Conservation (phyloP, 2,329 filamentous ascomycete species). For the Conoideocrella luteorostrata region DNA sequence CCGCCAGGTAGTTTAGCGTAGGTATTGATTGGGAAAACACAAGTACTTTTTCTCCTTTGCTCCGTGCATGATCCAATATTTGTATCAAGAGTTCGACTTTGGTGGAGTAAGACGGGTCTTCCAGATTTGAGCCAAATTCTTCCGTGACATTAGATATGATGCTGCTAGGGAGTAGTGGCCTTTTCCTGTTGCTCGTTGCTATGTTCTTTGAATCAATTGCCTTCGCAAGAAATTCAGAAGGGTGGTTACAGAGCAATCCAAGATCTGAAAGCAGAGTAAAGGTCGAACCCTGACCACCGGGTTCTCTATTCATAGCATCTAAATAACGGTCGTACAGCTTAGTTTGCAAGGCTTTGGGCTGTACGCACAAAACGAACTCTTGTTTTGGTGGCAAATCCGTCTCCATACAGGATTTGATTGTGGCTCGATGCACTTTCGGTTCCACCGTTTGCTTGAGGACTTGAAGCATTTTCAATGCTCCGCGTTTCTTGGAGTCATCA, state of each 20-base stretch:
- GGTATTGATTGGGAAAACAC: constrained; percentile 71
- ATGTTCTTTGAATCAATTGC: constrained; percentile 6
- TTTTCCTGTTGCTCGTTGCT: constrained; percentile 7
- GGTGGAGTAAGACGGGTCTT: constrained; percentile 51
- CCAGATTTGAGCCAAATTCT: constrained; percentile 33
- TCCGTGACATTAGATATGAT: constrained; percentile 24
- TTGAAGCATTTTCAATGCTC: constrained; percentile 58
- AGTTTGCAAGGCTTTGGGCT: constrained; percentile 60
- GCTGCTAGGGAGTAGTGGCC: constrained; percentile 16
- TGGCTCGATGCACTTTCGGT: constrained; percentile 72
- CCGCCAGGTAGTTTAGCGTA: constrained; percentile 63
- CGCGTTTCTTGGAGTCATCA: constrained; percentile 44
- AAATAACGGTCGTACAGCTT: constrained; percentile 52
- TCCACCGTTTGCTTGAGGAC: constrained; percentile 65
- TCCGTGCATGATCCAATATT: constrained; percentile 61
- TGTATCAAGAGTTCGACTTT: constrained; percentile 61
- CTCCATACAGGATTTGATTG: constrained; percentile 57
- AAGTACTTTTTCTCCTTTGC: constrained; percentile 64
- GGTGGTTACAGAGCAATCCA: constrained; percentile 47
- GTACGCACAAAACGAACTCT: constrained; percentile 75
- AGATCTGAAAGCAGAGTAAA: constrained; percentile 35
- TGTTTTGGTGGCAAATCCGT: constrained; percentile 65
- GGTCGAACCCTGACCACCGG: constrained; percentile 14
- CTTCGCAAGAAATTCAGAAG: constrained; percentile 37
- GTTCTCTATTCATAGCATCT: constrained; percentile 10